Base-by-base conservation (phyloP, 352 stramenopile genomes). In the Peronospora destructor region DNA sequence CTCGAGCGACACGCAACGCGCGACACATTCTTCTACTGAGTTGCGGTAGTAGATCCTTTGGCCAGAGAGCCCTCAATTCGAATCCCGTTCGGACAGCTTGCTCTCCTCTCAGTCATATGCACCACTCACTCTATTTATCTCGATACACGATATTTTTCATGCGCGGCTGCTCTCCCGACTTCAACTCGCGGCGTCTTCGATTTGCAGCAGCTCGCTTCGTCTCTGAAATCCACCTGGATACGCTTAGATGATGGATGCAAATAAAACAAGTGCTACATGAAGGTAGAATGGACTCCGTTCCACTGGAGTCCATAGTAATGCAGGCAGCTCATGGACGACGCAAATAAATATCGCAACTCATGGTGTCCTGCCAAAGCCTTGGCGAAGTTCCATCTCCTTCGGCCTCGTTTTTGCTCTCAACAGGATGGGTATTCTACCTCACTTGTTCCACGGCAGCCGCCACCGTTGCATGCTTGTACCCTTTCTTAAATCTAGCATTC, bases 1-100 rank as follows among this genome's bases (percentile, higher is more conserved):
- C 45, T 88, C n/a, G 70, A 87, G 47, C 76, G 81, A 35, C 81
- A 91, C 45, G 66, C 76, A 14, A 89, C 81, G 11, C 73, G 75
- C 42, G 56, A 82, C 39, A 87, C 76, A 9, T 80, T 83, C 40
- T 87, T 76, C 51, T 87, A 87, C 56, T 87, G 64, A 61, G 8
- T 28, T 26, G 30, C 2, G 12, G 12, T 6, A 36, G 30, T 16
- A 2, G 6, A 36, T 16, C 13, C 3, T 14, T 36, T 16, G 30
- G 1, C 4, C 28, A 32, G 28, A 32, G 28, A 32, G 28, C 28
- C 1, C 8, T 1, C 28, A 32, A 32, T 32, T 32, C 28, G 2
- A 32, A 9, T 32, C 6, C 3, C 28, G 28, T 12, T 9, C 28
- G 1, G 10, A 32, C 28, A 32, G 6, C 7, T 32, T 32, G 28